phyloP scores from a whole-genome alignment of 2,329 filamentous ascomycete genomes.

The Calonectria pseudoturangicola region DNA sequence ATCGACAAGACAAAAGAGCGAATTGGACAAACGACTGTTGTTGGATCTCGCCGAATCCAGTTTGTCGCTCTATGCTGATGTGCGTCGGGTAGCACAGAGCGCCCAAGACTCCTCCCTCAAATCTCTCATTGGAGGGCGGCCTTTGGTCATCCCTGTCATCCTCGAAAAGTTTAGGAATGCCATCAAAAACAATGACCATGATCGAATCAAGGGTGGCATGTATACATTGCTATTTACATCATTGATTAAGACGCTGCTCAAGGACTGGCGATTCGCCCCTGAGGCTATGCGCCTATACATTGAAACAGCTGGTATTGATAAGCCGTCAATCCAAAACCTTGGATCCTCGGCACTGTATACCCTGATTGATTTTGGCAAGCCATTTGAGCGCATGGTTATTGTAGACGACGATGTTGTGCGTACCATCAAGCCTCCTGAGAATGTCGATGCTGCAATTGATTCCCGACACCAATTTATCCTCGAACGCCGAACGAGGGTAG shows the following conservation, averaged over 20 bases:
- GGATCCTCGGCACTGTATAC: conserved; percentile 88
- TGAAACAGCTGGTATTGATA: conserved; percentile 91
- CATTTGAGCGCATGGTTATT: conserved; percentile 90
- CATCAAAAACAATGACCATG: conserved; percentile 86
- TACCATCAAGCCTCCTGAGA: conserved; percentile 80
- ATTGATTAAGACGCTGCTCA: conserved; percentile 88
- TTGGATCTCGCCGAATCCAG: conserved; percentile 93
- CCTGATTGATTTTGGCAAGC: conserved; percentile 93
- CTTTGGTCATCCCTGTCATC: conserved; percentile 92
- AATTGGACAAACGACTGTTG: conserved; percentile 90
- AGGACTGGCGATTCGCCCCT: conserved; percentile 96
- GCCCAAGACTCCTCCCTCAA: conserved; percentile 96
- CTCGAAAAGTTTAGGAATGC: conserved; percentile 86
- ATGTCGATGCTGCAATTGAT: conserved; percentile 77
- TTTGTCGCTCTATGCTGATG: conserved; percentile 94
- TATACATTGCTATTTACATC: conserved; percentile 94
- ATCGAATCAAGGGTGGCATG: conserved; percentile 94
- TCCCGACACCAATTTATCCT: conserved; percentile 81
- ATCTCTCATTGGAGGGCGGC: conserved; percentile 89
- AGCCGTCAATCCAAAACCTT: conserved; percentile 93
- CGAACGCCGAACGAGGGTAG: conserved; percentile 84
- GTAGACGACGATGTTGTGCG: conserved; percentile 83
- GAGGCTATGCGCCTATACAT: conserved; percentile 94
- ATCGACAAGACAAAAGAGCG: conserved; percentile 88
- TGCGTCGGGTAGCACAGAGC: conserved; percentile 93